Evolutionary conservation across 2,329 filamentous ascomycete species (phyloP).

Genomic region (Pestalotiopsis sp.): DNA sequence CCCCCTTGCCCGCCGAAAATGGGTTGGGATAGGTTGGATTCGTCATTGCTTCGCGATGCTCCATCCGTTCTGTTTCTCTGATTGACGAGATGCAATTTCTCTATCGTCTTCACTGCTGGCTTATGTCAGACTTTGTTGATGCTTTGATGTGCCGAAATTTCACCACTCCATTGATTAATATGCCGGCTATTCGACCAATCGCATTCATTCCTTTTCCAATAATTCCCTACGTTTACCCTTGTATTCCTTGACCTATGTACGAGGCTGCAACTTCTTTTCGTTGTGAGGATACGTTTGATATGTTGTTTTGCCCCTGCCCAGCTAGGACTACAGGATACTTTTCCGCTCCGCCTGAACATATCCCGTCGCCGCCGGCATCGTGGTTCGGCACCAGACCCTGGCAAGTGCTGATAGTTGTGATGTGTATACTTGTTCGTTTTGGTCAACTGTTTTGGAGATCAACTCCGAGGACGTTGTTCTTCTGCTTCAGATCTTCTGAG

Average conservation of each 20-base stretch:
- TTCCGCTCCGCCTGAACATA: not conserved
- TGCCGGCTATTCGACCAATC: not conserved
- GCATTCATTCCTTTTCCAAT: constrained; percentile 4
- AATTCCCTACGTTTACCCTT: not conserved
- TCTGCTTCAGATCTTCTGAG: no score
- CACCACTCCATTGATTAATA: not conserved
- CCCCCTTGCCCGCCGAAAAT: not conserved
- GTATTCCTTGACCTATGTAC: not conserved
- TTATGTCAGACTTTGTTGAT: no score
- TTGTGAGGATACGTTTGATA: not conserved
- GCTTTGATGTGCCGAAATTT: not conserved
- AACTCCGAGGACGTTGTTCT: no score
- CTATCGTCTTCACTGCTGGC: no score
- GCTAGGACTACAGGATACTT: not conserved
- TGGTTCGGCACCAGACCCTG: no score
- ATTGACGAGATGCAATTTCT: not conserved
- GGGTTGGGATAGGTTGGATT: not conserved
- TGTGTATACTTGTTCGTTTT: no score
- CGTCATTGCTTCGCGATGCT: not conserved
- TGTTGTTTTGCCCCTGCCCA: not conserved
- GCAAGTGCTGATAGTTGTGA: no score
- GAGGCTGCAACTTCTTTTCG: not conserved
- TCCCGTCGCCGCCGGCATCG: no score
- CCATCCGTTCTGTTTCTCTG: not conserved
- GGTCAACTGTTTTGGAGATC: no score